Evolutionary conservation across 768 basidiomycete species (phyloP).

Genomic region (Boletus rubroflammeus): DNA sequence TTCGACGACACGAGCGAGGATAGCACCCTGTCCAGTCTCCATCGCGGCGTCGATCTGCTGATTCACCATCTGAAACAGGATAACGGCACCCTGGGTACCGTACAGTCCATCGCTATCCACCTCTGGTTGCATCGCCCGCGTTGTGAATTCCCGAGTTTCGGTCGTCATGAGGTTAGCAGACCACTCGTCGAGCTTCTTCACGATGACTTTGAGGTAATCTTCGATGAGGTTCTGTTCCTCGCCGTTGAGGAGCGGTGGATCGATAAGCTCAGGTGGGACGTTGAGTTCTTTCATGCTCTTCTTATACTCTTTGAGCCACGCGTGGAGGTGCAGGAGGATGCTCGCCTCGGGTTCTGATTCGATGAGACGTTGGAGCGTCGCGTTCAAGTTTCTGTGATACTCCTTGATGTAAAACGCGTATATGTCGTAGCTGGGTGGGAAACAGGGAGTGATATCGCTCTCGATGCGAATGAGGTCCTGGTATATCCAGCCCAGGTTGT

Average conservation of each 20-base stretch:
- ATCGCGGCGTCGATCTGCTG: constrained; percentile 93
- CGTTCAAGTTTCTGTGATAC: constrained; percentile 85
- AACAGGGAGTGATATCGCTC: constrained; percentile 83
- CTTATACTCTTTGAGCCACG: constrained; percentile 96
- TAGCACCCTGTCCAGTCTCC: constrained; percentile 93
- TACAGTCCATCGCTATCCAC: constrained; percentile 85
- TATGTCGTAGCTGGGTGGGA: constrained; percentile 91
- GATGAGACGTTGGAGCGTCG: constrained; percentile 65
- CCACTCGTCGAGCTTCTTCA: constrained; percentile 97
- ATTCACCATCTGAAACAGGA: constrained; percentile 98
- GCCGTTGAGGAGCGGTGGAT: constrained; percentile 91
- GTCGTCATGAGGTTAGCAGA: constrained; percentile 89
- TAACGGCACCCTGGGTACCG: constrained; percentile 87
- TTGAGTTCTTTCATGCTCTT: constrained; percentile 92
- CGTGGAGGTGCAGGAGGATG: constrained; percentile 77
- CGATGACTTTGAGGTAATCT: constrained; percentile 90
- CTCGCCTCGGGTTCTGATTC: constrained; percentile 82
- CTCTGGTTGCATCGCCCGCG: constrained; percentile 83
- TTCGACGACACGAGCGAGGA: constrained; percentile 84
- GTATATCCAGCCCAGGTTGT: constrained; percentile 84
- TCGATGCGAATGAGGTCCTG: constrained; percentile 94
- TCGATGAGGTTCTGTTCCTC: constrained; percentile 93
- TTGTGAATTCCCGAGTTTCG: constrained; percentile 79
- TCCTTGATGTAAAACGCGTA: constrained; percentile 78
- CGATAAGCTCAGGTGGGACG: constrained; percentile 73